Base-by-base conservation (phyloP, 2,329 filamentous ascomycete genomes). In the Trichoderma koningii region DNA sequence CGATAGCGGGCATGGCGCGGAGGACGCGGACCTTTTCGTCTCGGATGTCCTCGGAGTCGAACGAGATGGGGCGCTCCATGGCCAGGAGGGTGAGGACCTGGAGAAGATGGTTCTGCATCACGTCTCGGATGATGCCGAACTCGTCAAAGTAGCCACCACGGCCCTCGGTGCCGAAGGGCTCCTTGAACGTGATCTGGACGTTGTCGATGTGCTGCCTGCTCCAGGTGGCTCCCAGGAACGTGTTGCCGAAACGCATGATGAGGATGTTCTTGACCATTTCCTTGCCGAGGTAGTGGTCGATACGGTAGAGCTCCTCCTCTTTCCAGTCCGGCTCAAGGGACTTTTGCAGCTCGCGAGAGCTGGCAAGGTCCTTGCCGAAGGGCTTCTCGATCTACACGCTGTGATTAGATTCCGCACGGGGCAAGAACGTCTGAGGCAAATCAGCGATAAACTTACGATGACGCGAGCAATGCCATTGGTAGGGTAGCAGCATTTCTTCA, bases 261-360 rank as follows among this genome's bases (percentile, higher is more conserved):
- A 99, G 85, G 71, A 99, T 96, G 82, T 99, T 99, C 88, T 99
- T 99, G 74, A 99, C 95, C 95, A 99, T 99, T 82, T 99, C 95
- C 85, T 99, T 99, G 74, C 96, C 96, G 55, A 99, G 87, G 80
- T 99, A 99, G 82, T 99, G 95, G 78, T 99, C 95, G 74, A 99
- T 99, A 76, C 95, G 93, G 88, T 96, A 99, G 71, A 99, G 89
- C 82, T 99, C 95, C 62, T 98, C 94, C 80, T 99, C 96, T 75
- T 91, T 95, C 96, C 95, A 99, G 81, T 99, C 93, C 50, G 95
- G 95, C 76, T 94, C 92, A 69, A 99, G 87, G 7, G 95, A 96
- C 78, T 91, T 93, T 77, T 98, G 94, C 67, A 99, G 87, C 79
- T 97, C 92, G 66, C 95, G 89, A 62, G 95, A 98, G 82, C 93